A percentile compares a stretch with the other conserved stretches of the same genome.
Conservation (phyloP, 257 asterid species). For the Nemophila menziesii region DNA sequence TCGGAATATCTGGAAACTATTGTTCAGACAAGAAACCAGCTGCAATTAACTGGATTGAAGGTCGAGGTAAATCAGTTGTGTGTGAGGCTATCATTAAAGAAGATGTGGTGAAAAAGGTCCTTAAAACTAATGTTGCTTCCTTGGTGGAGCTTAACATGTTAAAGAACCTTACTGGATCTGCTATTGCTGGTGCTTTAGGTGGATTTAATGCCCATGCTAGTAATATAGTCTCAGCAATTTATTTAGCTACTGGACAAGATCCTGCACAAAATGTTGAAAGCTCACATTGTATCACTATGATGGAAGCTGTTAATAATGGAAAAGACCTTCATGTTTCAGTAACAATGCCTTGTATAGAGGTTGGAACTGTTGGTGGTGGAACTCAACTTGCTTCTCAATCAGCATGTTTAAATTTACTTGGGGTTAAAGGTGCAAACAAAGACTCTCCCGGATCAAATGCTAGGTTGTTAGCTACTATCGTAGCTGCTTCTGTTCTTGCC, state of each 20-base stretch:
- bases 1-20: conserved; percentile 36
- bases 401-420: conserved; percentile 29
- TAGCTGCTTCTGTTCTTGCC: too few species aligned
- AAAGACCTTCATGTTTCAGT: conserved; percentile 33
- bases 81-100: conserved; percentile 24
- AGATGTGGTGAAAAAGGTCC: conserved; percentile 26
- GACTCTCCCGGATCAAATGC: conserved; percentile 31
- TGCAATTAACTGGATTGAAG: conserved; percentile 29
- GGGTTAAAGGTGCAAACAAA: conserved; percentile 29
- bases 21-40: conserved; percentile 35
- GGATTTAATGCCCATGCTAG: too few species aligned
- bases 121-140: conserved; percentile 29
- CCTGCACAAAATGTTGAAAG: too few species aligned
- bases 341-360: conserved; percentile 36
- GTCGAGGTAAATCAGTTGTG: conserved; percentile 32
- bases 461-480: conserved; percentile 24
- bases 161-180: conserved; percentile 37
- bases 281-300: conserved; percentile 40
- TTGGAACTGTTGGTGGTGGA: conserved; percentile 36
- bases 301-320: conserved; percentile 32
- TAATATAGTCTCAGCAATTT: too few species aligned
- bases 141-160: too few species aligned
- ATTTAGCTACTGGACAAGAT: too few species aligned
- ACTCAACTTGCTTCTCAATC: conserved; percentile 33
- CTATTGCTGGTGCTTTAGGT: too few species aligned